Percentiles rank a stretch among this genome's conserved stretches.
Conservation (phyloP, 1,139 yeast species). For the Meyerozyma elateridarum region DNA sequence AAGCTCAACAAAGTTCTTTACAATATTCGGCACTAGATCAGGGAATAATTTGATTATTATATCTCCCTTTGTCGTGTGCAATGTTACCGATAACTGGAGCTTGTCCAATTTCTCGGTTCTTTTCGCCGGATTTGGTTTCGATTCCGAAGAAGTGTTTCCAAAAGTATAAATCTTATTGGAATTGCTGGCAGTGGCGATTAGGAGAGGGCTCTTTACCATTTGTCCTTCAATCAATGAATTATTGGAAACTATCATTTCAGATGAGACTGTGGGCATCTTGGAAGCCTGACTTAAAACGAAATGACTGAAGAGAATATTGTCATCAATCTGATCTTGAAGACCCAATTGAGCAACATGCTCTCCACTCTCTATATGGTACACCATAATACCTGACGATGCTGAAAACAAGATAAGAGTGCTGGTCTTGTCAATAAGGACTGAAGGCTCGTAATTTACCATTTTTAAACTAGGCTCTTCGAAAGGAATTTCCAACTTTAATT, state of each 20-base stretch:
- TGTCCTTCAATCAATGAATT: constrained; percentile 32
- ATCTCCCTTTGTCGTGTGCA: constrained; percentile 47
- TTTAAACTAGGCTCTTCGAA: neutral
- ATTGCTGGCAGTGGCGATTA: constrained; percentile 27
- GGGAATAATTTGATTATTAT: constrained; percentile 34
- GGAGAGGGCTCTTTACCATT: constrained; percentile 24
- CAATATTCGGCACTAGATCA: constrained; percentile 36
- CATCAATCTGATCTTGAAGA: constrained; percentile 23
- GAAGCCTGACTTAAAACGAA: constrained; percentile 13
- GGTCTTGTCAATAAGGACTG: constrained; percentile 27
- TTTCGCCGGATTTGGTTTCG: constrained; percentile 5
- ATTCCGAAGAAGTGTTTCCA: constrained; percentile 1
- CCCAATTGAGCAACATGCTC: constrained; percentile 26
- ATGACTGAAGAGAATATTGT: constrained; percentile 20
- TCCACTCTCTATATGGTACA: constrained; percentile 26
- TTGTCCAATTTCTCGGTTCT: too few species aligned
- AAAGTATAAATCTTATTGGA: constrained; percentile 5
- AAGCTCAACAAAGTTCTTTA: constrained; percentile 38
- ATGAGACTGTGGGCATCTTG: constrained; percentile 16
- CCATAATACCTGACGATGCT: constrained; percentile 29
- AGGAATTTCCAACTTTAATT: constrained; percentile 11
- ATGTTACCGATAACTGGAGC: constrained; percentile 19
- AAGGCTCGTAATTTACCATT: neutral
- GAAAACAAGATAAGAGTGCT: constrained; percentile 30
- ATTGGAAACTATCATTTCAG: constrained; percentile 34